Evolutionary conservation across 306 rosid genomes (phyloP), one percentile per base, ranked within the genome.

Genomic region (Hylodesmum podocarpum): DNA sequence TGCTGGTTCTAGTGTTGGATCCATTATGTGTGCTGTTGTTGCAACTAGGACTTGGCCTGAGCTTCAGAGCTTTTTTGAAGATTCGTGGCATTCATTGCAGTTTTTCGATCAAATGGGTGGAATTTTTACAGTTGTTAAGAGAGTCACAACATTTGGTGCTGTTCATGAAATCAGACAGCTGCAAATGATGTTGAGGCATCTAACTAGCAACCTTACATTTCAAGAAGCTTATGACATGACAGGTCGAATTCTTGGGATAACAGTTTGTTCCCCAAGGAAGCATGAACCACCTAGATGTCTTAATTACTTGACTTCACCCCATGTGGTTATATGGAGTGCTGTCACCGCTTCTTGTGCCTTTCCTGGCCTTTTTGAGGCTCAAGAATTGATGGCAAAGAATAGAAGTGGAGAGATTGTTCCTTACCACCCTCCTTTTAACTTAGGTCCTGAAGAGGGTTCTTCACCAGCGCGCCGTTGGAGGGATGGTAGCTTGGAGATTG

Each of bases 211-310:
- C 73, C 97, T 95, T 70, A 95, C 99, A 4, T 95, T 95, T 78
- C 99, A 95, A 85, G 99, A 95, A 83, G 97, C 99, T 34, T 95
- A 92, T 77, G 99, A 95, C 81, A 90, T 95, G 97, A 92, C 97
- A 14, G 99, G 99, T 68, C 88, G 97, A 79, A 84, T 92, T 84
- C 96, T 95, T 53, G 99, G 96, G 81, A 95, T 95, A 74, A 92
- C 97, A 12, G 99, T 95, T 82, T 95, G 97, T 78, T 95, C 97
- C 12, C 97, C 99, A 0, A 88, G 99, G 85, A 95, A 88, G 89
- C 99, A 95, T 16, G 99, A 95, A 63, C 99, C 97, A 1, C 99
- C 97, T 36, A 91, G 99, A 84, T 95, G 99, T 84, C 99, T 95
- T 53, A 95, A 95, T 87, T 95, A 95, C 89, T 80, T 92, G 87